These are phyloP conservation scores for Podospora anserina DNA, from an alignment of 495 filamentous ascomycete genomes.

Conservation along the genomic window DNA sequence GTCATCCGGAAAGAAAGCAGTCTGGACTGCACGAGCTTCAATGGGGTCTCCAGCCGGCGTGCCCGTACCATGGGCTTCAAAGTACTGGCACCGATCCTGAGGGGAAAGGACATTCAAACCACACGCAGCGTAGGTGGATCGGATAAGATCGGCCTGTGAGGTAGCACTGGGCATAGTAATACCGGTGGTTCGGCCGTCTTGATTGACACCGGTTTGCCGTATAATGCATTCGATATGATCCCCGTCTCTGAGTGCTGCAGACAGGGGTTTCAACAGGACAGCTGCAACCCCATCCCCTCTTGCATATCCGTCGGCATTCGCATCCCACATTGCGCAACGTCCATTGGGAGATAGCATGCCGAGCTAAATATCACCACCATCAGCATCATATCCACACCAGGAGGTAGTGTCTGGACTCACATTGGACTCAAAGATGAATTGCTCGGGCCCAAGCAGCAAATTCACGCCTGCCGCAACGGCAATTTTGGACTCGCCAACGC, in stretches of 20 bases:
- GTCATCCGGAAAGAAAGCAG: slow-evolving; percentile 29
- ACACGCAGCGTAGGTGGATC: slow-evolving; percentile 42
- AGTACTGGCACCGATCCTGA: slow-evolving; percentile 30
- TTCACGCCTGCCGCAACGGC: slow-evolving; percentile 52
- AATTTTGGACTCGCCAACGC: slow-evolving; percentile 29
- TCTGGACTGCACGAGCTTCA: slow-evolving; percentile 43
- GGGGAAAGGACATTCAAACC: slow-evolving; percentile 43
- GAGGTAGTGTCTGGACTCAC: background rate
- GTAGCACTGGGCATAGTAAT: slow-evolving; percentile 51
- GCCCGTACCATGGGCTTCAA: slow-evolving; percentile 43
- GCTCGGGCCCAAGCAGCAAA: slow-evolving; percentile 49
- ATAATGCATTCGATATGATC: slow-evolving; percentile 61
- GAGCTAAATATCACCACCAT: slow-evolving; percentile 38
- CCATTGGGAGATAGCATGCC: slow-evolving; percentile 40
- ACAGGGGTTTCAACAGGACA: slow-evolving; percentile 53
- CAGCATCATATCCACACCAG: slow-evolving; percentile 25
- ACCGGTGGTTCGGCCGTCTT: slow-evolving; percentile 50
- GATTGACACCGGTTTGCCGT: slow-evolving; percentile 50
- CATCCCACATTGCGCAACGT: slow-evolving; percentile 56
- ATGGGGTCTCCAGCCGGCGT: slow-evolving; percentile 15
- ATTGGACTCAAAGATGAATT: slow-evolving; percentile 27
- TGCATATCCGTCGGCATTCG: slow-evolving; percentile 57
- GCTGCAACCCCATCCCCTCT: slow-evolving; percentile 57
- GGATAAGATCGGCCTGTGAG: slow-evolving; percentile 52
- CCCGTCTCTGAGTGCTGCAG: slow-evolving; percentile 45